A percentile compares a stretch with the other conserved stretches of the same genome.
phyloP scores from a whole-genome alignment of 108 stramenopile species.

The Heterococcus sp. region DNA sequence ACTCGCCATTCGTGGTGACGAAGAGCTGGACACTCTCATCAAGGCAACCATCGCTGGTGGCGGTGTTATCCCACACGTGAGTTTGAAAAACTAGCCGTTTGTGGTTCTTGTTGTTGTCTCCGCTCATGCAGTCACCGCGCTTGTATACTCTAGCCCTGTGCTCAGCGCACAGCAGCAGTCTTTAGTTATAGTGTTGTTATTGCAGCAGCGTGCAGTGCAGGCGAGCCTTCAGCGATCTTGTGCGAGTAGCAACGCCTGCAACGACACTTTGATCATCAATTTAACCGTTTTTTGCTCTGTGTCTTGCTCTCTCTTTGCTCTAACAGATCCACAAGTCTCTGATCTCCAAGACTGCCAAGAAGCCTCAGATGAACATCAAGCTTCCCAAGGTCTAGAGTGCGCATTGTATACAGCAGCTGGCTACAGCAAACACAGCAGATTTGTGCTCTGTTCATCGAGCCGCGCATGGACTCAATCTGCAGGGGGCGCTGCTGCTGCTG shows the following conservation, averaged over 20 bases:
- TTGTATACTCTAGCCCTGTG: no score
- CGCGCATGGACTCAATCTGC: no score
- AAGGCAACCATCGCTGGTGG: slow-evolving; percentile 99
- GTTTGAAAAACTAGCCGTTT: background rate
- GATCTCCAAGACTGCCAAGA: slow-evolving; percentile 84
- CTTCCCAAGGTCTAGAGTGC: no score
- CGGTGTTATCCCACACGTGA: slow-evolving; percentile 92
- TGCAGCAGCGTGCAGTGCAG: background rate
- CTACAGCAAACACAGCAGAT: no score
- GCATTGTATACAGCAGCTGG: no score
- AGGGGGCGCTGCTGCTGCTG: no score
- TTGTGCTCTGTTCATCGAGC: no score
- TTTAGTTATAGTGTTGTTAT: background rate
- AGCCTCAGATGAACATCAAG: background rate
- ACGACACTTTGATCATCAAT: no score
- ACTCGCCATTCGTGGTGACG: slow-evolving; percentile 98
- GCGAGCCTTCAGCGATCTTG: background rate
- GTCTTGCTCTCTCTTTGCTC: background rate
- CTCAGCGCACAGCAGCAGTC: no score
- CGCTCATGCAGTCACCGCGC: background rate
- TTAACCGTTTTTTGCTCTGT: background rate
- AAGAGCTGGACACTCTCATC: slow-evolving; percentile 97
- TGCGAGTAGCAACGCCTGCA: background rate
- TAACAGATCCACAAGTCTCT: slow-evolving; percentile 92
- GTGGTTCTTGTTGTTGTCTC: background rate